Evolutionary conservation across 331 rosid genomes (phyloP).

Genomic region (Malus hybrid): DNA sequence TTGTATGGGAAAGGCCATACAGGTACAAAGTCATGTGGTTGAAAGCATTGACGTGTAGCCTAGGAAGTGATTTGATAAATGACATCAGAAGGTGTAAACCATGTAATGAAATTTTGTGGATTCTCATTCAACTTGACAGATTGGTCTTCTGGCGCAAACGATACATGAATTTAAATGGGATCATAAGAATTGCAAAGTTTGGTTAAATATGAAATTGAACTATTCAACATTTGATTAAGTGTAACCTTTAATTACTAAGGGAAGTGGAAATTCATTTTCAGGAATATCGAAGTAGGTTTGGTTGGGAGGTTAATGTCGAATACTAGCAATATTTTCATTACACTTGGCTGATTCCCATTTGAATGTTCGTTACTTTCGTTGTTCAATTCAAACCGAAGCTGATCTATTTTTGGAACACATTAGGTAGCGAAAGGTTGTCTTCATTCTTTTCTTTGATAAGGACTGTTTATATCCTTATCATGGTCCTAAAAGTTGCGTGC

Average conservation of each 20-base stretch:
- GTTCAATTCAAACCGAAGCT: not conserved
- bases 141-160: not conserved
- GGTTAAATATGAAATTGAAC: too few species aligned
- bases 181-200: too few species aligned
- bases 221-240: too few species aligned
- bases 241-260: too few species aligned
- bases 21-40: not conserved
- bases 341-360: too few species aligned
- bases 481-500: not conserved
- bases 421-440: not conserved
- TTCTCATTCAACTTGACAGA: not conserved
- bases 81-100: not conserved
- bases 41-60: not conserved
- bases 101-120: not conserved
- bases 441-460: not conserved
- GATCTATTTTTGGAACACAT: not conserved
- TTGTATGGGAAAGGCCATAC: not conserved
- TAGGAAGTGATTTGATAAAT: not conserved
- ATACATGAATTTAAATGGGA: too few species aligned
- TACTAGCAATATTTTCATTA: too few species aligned
- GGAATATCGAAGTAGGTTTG: too few species aligned
- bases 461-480: not conserved
- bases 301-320: too few species aligned
- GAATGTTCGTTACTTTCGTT: too few species aligned
- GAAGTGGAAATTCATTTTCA: too few species aligned